Conservation (phyloP, 345 rosid genomes). For the Populus deltoides region DNA sequence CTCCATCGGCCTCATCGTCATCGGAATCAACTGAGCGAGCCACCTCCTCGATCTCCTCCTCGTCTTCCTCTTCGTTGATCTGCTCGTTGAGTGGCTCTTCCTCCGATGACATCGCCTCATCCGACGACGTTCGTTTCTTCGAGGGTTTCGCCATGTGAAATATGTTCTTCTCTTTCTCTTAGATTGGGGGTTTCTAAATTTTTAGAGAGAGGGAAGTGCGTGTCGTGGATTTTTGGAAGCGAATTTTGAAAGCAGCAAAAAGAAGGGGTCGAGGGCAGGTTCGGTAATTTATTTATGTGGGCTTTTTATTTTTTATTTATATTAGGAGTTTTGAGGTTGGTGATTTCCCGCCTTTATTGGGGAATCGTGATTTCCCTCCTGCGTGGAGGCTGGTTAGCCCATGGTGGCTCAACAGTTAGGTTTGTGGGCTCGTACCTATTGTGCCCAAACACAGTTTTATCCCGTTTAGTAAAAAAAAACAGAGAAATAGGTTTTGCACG, state of each 20-base stretch:
- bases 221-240: constrained; percentile 10
- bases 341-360: constrained; percentile 40
- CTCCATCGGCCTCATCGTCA: constrained; percentile 43
- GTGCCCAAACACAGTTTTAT: no score
- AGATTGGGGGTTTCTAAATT: constrained; percentile 44
- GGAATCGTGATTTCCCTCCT: constrained; percentile 29
- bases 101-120: constrained; percentile 62
- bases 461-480: no score
- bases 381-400: neutral
- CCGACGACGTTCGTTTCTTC: constrained; percentile 61
- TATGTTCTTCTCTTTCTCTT: neutral
- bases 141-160: constrained; percentile 46
- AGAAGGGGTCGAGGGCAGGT: no score
- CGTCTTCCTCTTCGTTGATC: constrained; percentile 71
- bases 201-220: neutral
- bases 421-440: neutral
- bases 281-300: neutral
- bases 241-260: neutral
- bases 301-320: constrained; percentile 4
- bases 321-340: neutral
- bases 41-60: constrained; percentile 96
- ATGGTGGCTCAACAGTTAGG: neutral
- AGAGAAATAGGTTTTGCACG: neutral
- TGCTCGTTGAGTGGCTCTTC: constrained; percentile 66
- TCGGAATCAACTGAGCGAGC: constrained; percentile 81